Percentiles rank a stretch among this genome's conserved stretches.
phyloP scores from a whole-genome alignment of 192 early-diverging fungal genomes.

The Funneliformis mosseae region DNA sequence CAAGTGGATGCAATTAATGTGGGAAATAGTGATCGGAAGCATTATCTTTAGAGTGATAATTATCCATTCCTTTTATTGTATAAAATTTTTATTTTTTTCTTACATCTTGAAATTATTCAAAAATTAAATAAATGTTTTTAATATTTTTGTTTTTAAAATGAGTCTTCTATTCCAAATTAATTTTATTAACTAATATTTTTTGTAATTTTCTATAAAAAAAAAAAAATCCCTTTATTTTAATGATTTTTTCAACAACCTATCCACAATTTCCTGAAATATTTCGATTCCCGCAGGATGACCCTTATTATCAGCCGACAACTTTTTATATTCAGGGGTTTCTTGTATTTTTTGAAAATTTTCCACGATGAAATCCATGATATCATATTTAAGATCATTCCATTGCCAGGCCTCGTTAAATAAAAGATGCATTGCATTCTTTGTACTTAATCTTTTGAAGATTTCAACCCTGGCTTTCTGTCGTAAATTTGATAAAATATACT shows the following conservation, averaged over 20 bases:
- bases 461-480: not conserved
- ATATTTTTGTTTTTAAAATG: too few species aligned
- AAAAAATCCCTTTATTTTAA: too few species aligned
- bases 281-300: not conserved
- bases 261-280: not conserved
- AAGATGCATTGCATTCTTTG: not conserved
- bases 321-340: slow-evolving; percentile 5
- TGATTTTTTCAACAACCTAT: not conserved
- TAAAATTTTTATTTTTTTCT: too few species aligned
- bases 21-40: too few species aligned
- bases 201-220: too few species aligned
- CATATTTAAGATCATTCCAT: slow-evolving; percentile 27
- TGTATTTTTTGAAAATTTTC: slow-evolving; percentile 7
- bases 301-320: not conserved
- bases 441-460: not conserved
- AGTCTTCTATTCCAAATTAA: too few species aligned
- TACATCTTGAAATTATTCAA: too few species aligned
- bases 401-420: slow-evolving; percentile 8
- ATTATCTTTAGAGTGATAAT: too few species aligned
- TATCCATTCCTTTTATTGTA: too few species aligned
- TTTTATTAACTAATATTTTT: too few species aligned
- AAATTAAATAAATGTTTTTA: too few species aligned
- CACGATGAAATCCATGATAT: slow-evolving; percentile 9
- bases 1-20: too few species aligned
- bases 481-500: slow-evolving; percentile 14